Evolutionary conservation across 257 asterid species (phyloP), one percentile per base, ranked within the genome.

Genomic region (Penstemon barbatus): DNA sequence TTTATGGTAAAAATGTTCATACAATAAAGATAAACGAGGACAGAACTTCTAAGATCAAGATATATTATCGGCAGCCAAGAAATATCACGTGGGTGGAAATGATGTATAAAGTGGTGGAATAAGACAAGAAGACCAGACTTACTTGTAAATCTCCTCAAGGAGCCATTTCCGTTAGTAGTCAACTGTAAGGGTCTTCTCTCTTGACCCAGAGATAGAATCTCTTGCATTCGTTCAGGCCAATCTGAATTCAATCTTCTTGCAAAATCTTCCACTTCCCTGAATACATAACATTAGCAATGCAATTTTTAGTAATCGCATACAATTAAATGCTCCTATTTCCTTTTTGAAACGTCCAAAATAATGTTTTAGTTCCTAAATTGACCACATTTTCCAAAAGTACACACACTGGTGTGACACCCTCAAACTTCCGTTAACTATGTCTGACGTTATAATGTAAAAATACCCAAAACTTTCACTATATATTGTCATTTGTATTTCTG

Each of bases 191-290:
- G 89, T 75, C 83, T 81, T 81, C 88, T 80, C 79, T 89, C 92
- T 74, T 83, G 92, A 69, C 96, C 96, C 51, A 79, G 78, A 67
- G 95, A 87, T 9, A 86, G 86, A 61, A 92, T 80, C 82, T 88
- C 96, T 74, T 90, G 94, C 89, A 89, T 80, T 80, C 92, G 84
- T 75, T 87, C 93, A 3, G 96, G 96, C 98, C 98, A 92, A 75
- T 82, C 90, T n/a, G 98, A 85, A 75, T 87, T 91, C 71, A 94
- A 78, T 82, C 95, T 85, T 79, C 99, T 83, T 18, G 97, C 99
- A 61, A 94, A 94, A 78, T 91, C 99, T 75, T 86, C 99, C 65
- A 94, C 99, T 84, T 94, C 99, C 91, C 99, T 94, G 81, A 71
- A 62, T 37, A 1, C 33, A 25, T 25, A 25, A 25, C 33, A 25